Percentiles rank a stretch among this genome's conserved stretches.
phyloP scores from a whole-genome alignment of 2,329 filamentous ascomycete genomes.

The Monosporascus sp. region DNA sequence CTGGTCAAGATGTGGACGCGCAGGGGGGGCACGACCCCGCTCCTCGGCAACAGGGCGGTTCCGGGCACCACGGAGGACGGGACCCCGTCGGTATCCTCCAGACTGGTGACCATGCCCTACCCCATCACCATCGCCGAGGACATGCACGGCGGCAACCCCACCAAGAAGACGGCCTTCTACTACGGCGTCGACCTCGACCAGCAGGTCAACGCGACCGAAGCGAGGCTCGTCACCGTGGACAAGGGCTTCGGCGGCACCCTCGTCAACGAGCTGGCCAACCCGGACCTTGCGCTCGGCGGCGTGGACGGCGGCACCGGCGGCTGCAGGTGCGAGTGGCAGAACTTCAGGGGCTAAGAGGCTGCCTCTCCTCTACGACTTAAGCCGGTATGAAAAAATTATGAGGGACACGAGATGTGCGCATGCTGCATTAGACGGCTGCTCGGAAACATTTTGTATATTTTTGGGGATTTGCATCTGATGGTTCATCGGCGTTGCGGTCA shows the following conservation, averaged over 20 bases:
- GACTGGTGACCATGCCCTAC: slow-evolving; percentile 58
- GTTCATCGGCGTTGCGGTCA: not conserved
- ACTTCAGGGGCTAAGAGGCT: slow-evolving; percentile 30
- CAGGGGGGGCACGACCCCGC: slow-evolving; percentile 35
- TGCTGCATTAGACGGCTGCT: not conserved
- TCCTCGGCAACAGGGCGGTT: slow-evolving; percentile 26
- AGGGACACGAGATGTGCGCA: not conserved
- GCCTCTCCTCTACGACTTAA: too few relatives aligned
- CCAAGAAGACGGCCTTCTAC: slow-evolving; percentile 49
- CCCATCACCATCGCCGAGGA: slow-evolving; percentile 57
- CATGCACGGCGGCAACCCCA: slow-evolving; percentile 54
- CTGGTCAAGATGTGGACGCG: slow-evolving; percentile 63
- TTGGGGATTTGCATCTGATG: not conserved
- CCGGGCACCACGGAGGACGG: slow-evolving; percentile 19
- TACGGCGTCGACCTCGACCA: slow-evolving; percentile 45
- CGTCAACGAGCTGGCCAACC: slow-evolving; percentile 45
- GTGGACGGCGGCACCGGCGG: slow-evolving; percentile 60
- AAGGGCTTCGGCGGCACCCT: slow-evolving; percentile 45
- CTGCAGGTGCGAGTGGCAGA: slow-evolving; percentile 57
- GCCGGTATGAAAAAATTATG: not conserved
- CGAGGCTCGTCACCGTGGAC: slow-evolving; percentile 43
- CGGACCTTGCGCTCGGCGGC: slow-evolving; percentile 47
- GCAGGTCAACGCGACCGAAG: slow-evolving; percentile 37
- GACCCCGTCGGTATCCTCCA: slow-evolving; percentile 24
- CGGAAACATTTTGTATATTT: not conserved